Base-by-base conservation (phyloP, 2,329 filamentous ascomycete species). In the Aureobasidium subglaciale region DNA sequence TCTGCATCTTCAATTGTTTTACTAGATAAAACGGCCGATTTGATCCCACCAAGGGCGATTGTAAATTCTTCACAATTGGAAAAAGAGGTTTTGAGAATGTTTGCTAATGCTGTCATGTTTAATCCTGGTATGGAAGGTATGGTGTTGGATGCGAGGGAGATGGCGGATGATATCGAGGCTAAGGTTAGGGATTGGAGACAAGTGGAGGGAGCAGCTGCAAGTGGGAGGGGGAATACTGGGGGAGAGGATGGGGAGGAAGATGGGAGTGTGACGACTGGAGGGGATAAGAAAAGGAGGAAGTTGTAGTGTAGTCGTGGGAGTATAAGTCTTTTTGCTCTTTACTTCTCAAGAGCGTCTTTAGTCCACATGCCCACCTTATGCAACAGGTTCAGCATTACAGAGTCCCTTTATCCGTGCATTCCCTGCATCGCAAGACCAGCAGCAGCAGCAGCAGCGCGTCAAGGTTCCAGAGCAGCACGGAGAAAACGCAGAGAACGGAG, bases 31-130 rank as follows among this genome's bases (percentile, higher is more conserved):
- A 86, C 82, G 2, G 80, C 85, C 48, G 89, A 96, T 56, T 76
- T 96, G 24, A 78, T 92, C 2, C 89, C 92, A 2, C 92, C 93
- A 0, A 88, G 85, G 63, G 89, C 85, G 18, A 96, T 97, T 63
- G 88, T 97, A 70, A 97, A 97, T 70, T 91, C 88, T 49, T 84
- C 87, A 1, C 93, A 97, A 68, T 78, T 97, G 15, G 92, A 97
- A 71, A 89, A 90, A 62, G 92, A 97, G 69, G 76, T 97, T 10
- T 89, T 95, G 63, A 88, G 95, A 64, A 96, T 97, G 88, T 96
- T 97, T 69, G 90, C 90, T 62, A 97, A 97, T 65, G 92, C 93
- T 16, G 87, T 96, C 71, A 97, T 99, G 93, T 99, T 96, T 76
- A 97, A 97, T 64, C 85, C 88, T 0, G 89, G 95, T 59, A 90